These are phyloP conservation scores for Fusarium tjaetaba DNA, from an alignment of 2,329 filamentous ascomycete genomes.

Conservation along the genomic window DNA sequence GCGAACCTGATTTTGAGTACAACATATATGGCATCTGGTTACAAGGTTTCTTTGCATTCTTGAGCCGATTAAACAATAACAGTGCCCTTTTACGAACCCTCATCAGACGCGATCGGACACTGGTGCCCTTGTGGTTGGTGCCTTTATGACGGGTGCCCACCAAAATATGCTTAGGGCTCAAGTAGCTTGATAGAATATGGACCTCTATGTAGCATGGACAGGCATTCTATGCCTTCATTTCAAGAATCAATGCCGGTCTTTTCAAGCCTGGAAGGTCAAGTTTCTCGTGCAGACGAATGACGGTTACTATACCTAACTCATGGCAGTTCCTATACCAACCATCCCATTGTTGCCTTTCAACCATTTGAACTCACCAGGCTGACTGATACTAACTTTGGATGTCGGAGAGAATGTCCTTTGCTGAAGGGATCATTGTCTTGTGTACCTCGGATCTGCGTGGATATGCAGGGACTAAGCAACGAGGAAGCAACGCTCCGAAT, in stretches of 20 bases:
- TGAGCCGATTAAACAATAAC: background rate
- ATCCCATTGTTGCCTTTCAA: background rate
- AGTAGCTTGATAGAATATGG: background rate
- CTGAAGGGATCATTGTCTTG: background rate
- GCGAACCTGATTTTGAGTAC: background rate
- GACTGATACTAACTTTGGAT: background rate
- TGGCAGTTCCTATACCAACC: background rate
- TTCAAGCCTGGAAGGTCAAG: background rate
- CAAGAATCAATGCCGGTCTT: background rate
- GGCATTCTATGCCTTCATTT: background rate
- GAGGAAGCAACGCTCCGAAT: background rate
- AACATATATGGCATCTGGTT: background rate
- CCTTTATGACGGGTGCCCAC: background rate
- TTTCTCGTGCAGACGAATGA: background rate
- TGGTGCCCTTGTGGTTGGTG: background rate
- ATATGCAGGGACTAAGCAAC: background rate
- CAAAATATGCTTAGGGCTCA: background rate
- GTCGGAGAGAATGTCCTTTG: background rate
- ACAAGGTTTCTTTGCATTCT: background rate
- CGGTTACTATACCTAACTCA: background rate
- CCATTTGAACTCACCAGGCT: background rate
- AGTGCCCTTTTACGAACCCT: too few species aligned
- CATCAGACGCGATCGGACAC: background rate
- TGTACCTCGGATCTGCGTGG: background rate
- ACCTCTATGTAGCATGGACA: background rate